These are phyloP conservation scores for Colletotrichum sp. DNA, from an alignment of 2,329 filamentous ascomycete species.

Conservation along the genomic window DNA sequence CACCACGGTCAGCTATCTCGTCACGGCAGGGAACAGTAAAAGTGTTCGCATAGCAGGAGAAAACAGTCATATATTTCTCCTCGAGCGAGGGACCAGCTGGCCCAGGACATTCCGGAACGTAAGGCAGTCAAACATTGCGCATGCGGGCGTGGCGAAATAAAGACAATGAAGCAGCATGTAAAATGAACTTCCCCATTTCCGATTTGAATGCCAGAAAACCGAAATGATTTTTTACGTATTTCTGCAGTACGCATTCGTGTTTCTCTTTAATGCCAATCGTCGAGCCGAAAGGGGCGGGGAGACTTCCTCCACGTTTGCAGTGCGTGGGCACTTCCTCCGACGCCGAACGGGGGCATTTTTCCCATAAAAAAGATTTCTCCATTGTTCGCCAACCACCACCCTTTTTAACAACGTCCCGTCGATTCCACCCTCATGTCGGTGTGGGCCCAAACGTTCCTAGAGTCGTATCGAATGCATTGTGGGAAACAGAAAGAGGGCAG, in stretches of 20 bases:
- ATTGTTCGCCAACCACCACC: constrained; percentile 13
- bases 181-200: constrained; percentile 14
- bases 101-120: neutral
- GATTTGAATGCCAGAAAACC: constrained; percentile 18
- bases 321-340: neutral
- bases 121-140: neutral
- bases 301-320: neutral
- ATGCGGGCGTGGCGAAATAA: neutral
- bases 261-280: neutral
- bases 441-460: constrained; percentile 20
- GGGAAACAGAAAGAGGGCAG: constrained; percentile 2
- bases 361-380: constrained; percentile 16
- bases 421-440: constrained; percentile 22
- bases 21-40: neutral
- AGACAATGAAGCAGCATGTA: neutral
- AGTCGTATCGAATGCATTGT: constrained; percentile 23
- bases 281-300: neutral
- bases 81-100: neutral
- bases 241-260: constrained; percentile 20
- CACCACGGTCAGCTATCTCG: neutral
- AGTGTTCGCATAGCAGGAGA: neutral
- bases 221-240: constrained; percentile 16
- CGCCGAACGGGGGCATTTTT: constrained; percentile 5
- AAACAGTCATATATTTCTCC: constrained; percentile 1
- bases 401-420: constrained; percentile 15